Evolutionary conservation across 169 alveolate genomes (phyloP), one percentile per base, ranked within the genome.

Genomic region (Eimeria maxima): DNA sequence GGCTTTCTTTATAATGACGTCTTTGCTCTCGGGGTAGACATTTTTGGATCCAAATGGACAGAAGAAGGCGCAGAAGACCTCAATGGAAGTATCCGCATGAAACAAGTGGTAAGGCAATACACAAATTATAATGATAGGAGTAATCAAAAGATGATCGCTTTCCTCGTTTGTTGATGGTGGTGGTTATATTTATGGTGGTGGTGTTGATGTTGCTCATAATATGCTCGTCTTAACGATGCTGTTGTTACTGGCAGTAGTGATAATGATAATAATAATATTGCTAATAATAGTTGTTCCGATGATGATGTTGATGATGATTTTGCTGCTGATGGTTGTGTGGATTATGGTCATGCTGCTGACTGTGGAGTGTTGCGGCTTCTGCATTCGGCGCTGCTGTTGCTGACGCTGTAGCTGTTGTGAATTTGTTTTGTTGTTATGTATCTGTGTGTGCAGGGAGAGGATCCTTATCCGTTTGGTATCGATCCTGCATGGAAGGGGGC

Each of bases 401-500:
- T 67, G 27, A 22, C 24, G 42, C 8, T 5, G 76, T 10, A 22
- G 27, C 38, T 67, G 27, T 10, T 67, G 76, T 29, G 10, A 27
- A 22, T 67, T 45, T 45, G 94, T 24, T 38, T 24, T 38, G 60
- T 53, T 53, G 60, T 53, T 53, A 14, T 2, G 60, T 53, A 14
- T 53, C 16, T 53, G 10, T 53, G 57, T 50, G 6, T 45, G 50
- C 47, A 95, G 57, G 87, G 81, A 50, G 74, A 55, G 76, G 96
- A 96, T 87, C 99, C 99, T 27, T 99, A 99, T 87, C 99, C 99
- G 11, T 98, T 99, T 90, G 99, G 99, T 29, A 96, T 99, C 65
- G 99, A 99, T 95, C 99, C 99, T 20, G 99, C 99, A 47, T 99
- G 99, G 99, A 99, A 98, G 96, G 99, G 99, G 10, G 99, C 99